Percentiles rank a stretch among this genome's conserved stretches.
These are phyloP conservation scores for Fusarium humuli DNA, from an alignment of 2,329 filamentous ascomycete genomes.

Conservation along the genomic window DNA sequence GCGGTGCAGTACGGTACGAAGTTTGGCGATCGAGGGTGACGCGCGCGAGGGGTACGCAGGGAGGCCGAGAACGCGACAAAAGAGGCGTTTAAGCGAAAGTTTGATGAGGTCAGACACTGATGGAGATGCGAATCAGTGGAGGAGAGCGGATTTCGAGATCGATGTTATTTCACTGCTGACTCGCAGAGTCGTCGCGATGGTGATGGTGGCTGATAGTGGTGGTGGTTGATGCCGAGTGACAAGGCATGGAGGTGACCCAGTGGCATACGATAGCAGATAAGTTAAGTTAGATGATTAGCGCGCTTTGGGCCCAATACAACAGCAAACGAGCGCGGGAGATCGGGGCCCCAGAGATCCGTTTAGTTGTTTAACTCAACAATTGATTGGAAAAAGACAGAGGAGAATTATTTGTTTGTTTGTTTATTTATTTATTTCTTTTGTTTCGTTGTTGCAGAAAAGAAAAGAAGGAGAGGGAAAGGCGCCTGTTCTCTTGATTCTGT, in stretches of 20 bases:
- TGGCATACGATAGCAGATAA: conserved; percentile 30
- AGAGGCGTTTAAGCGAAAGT: not conserved
- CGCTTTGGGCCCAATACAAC: conserved; percentile 19
- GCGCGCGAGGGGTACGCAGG: conserved; percentile 37
- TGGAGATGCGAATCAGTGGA: conserved; percentile 8
- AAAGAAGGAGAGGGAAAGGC: not conserved
- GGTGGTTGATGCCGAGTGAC: conserved; percentile 33
- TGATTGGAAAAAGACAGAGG: conserved; percentile 19
- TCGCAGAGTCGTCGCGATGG: conserved; percentile 33
- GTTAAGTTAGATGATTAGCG: conserved; percentile 29
- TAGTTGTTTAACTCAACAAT: conserved; percentile 20
- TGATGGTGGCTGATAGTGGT: conserved; percentile 30
- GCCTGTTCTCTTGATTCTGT: not conserved
- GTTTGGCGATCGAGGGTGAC: conserved; percentile 42
- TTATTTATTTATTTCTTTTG: not conserved
- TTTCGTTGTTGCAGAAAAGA: not conserved
- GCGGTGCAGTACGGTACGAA: conserved; percentile 16
- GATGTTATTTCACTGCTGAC: conserved; percentile 18
- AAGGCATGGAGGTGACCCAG: conserved; percentile 31
- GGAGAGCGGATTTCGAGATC: conserved; percentile 1
- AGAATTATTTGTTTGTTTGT: not conserved
- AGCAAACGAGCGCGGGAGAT: conserved; percentile 36
- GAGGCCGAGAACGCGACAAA: conserved; percentile 41
- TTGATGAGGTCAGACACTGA: conserved; percentile 3
- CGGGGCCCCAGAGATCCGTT: conserved; percentile 42